A percentile compares a stretch with the other conserved stretches of the same genome.
phyloP scores from a whole-genome alignment of 371 early-diverging fungal species.

The Vavraia culicis region DNA sequence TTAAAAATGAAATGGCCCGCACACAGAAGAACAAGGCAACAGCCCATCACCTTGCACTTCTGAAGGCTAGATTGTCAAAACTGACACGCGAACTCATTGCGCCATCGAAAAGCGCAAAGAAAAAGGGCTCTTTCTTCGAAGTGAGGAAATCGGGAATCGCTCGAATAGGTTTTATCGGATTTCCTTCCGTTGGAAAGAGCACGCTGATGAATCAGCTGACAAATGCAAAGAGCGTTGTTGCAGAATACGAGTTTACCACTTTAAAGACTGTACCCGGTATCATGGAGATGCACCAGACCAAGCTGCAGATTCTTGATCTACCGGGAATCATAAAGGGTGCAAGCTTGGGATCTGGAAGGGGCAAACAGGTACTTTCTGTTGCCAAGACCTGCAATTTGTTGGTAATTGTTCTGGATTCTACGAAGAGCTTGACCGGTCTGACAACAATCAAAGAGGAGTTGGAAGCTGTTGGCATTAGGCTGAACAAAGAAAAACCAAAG shows the following conservation, averaged over 20 bases:
- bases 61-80: constrained; percentile 79
- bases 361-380: constrained; percentile 71
- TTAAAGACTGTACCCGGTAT: constrained; percentile 72
- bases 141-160: constrained; percentile 91
- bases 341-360: constrained; percentile 92
- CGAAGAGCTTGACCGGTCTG: constrained; percentile 67
- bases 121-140: constrained; percentile 58
- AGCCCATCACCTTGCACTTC: constrained; percentile 75
- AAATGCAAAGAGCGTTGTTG: constrained; percentile 70
- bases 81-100: constrained; percentile 76
- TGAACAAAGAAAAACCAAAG: constrained; percentile 70
- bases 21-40: constrained; percentile 87
- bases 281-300: constrained; percentile 82
- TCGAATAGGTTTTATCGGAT: constrained; percentile 79
- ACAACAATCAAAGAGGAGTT: constrained; percentile 74
- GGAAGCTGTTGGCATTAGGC: constrained; percentile 83
- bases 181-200: constrained; percentile 86
- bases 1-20: constrained; percentile 54
- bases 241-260: constrained; percentile 90
- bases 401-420: constrained; percentile 81
- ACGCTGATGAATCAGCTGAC: constrained; percentile 81
- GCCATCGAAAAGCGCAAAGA: constrained; percentile 34
- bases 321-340: constrained; percentile 98
- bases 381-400: constrained; percentile 89
- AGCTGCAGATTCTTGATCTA: constrained; percentile 64